Evolutionary conservation across 202 grass and related monocot species (phyloP).

Genomic region (Miscanthus sacchariflorus): DNA sequence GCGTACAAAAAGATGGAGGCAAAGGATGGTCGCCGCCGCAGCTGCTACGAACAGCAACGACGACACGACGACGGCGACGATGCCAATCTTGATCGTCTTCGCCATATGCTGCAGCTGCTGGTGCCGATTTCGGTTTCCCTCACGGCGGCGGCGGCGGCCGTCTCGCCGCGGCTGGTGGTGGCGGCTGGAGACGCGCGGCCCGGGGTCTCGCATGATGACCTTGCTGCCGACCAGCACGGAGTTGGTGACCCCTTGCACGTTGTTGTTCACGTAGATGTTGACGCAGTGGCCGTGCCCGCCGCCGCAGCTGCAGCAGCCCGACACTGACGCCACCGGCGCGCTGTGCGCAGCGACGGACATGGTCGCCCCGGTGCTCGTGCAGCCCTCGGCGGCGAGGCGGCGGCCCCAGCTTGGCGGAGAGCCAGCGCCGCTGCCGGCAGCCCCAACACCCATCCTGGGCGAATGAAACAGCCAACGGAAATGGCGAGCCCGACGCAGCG

Average conservation of each 20-base stretch:
- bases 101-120: no score
- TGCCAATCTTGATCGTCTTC: no score
- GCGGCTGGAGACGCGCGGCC: no score
- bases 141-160: no score
- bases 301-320: not conserved
- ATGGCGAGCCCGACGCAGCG: not conserved
- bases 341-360: constrained; percentile 40
- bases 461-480: not conserved
- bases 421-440: not conserved
- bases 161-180: no score
- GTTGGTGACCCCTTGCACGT: constrained; percentile 88
- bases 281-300: not conserved
- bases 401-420: not conserved
- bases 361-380: constrained; percentile 59
- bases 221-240: constrained; percentile 76
- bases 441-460: constrained; percentile 34
- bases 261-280: constrained; percentile 85
- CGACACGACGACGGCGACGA: no score
- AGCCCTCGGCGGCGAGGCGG: constrained; percentile 22
- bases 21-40: no score
- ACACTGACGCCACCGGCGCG: not conserved
- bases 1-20: no score
- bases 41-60: no score
- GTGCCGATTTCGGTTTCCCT: no score
- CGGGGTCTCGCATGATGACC: no score